Conservation (phyloP, 2,329 filamentous ascomycete species). For the Fusarium proliferatum region DNA sequence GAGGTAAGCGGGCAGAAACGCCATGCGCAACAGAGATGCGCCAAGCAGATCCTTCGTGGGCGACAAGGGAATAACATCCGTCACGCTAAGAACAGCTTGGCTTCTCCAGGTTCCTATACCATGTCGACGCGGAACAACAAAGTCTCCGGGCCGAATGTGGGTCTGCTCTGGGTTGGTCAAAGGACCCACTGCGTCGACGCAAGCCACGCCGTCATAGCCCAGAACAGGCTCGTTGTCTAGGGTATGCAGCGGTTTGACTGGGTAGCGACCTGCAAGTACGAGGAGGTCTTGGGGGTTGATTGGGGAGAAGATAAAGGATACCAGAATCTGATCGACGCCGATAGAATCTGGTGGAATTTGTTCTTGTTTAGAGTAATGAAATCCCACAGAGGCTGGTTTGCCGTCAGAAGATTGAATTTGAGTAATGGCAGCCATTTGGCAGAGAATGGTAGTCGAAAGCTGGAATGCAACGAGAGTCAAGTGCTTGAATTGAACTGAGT, state of each 20-base stretch:
- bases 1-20: constrained; percentile 19
- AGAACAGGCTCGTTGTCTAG: constrained; percentile 2
- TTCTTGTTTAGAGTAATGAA: not conserved
- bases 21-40: constrained; percentile 15
- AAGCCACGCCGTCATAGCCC: constrained; percentile 23
- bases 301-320: constrained; percentile 16
- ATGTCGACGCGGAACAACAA: constrained; percentile 18
- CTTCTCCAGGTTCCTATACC: constrained; percentile 20
- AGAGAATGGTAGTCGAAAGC: fast-evolving
- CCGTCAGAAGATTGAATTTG: not conserved
- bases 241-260: constrained; percentile 16
- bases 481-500: too few species aligned
- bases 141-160: constrained; percentile 1
- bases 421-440: not conserved
- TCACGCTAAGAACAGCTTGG: not conserved
- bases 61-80: constrained; percentile 9
- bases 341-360: not conserved
- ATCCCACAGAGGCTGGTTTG: not conserved
- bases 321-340: not conserved
- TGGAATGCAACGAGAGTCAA: fast-evolving
- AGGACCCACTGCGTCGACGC: constrained; percentile 8
- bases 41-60: not conserved
- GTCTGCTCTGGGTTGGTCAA: not conserved
- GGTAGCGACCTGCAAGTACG: constrained; percentile 22
- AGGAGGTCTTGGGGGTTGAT: constrained; percentile 27